phyloP scores from a whole-genome alignment of 805 yeast genomes.

The Komagataella pseudopastoris region DNA sequence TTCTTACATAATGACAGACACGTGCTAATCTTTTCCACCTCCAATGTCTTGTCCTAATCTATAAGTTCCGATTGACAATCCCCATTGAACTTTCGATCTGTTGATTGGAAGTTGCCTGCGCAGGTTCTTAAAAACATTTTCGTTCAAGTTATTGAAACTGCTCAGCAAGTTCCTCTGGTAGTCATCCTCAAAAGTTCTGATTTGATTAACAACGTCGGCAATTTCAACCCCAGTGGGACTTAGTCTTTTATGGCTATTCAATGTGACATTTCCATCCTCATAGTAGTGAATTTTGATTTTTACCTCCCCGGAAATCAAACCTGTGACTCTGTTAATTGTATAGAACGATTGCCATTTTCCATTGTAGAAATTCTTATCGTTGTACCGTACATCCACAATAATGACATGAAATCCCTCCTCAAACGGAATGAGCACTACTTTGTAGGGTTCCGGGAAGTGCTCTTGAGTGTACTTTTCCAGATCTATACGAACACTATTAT shows the following conservation, averaged over 20 bases:
- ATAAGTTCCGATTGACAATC: conserved; percentile 81
- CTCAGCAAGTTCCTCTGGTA: conserved; percentile 47
- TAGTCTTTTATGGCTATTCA: conserved; percentile 32
- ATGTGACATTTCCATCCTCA: conserved; percentile 91
- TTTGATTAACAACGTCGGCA: conserved; percentile 24
- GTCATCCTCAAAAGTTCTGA: conserved; percentile 41
- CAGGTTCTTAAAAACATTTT: conserved; percentile 65
- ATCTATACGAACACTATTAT: conserved; percentile 8
- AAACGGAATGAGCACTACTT: conserved; percentile 28
- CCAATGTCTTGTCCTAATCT: conserved; percentile 74
- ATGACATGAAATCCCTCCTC: conserved; percentile 17
- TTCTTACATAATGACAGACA: background rate
- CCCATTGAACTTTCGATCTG: conserved; percentile 89
- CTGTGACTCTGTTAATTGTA: conserved; percentile 20
- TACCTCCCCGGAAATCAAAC: conserved; percentile 36
- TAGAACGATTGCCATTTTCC: conserved; percentile 80
- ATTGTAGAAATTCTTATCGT: conserved; percentile 71
- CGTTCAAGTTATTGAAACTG: conserved; percentile 62
- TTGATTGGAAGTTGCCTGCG: conserved; percentile 90
- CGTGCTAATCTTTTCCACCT: conserved; percentile 19
- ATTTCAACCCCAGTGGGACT: conserved; percentile 10
- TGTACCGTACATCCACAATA: conserved; percentile 59
- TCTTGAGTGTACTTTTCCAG: conserved; percentile 41
- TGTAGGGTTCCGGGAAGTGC: conserved; percentile 50
- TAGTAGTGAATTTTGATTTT: conserved; percentile 76